Evolutionary conservation across 2,329 filamentous ascomycete species (phyloP).

Genomic region (Pseudopithomyces chartarum): DNA sequence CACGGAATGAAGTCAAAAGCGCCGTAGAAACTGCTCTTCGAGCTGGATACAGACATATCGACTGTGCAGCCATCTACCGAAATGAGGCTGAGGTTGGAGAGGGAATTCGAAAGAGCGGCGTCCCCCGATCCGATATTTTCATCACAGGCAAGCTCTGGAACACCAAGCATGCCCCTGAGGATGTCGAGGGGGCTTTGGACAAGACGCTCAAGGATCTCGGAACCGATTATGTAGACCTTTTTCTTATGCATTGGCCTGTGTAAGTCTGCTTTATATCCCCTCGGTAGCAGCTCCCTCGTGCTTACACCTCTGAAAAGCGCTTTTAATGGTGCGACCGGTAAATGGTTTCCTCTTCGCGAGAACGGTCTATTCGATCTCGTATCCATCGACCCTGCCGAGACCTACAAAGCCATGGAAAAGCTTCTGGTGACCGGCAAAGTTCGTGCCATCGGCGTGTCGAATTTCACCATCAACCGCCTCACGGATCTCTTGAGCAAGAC

Average conservation of each 20-base stretch:
- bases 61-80: conserved; percentile 75
- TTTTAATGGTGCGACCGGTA: conserved; percentile 65
- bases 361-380: too few species aligned
- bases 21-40: conserved; percentile 47
- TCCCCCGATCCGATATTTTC: conserved; percentile 69
- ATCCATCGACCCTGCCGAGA: too few species aligned
- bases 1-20: not conserved
- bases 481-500: conserved; percentile 70
- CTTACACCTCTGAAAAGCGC: conserved; percentile 31
- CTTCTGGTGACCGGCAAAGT: too few species aligned
- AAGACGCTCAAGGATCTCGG: conserved; percentile 65
- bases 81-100: conserved; percentile 76
- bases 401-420: too few species aligned
- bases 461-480: conserved; percentile 73
- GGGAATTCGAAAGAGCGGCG: conserved; percentile 67
- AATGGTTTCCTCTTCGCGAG: too few species aligned
- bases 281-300: too few species aligned
- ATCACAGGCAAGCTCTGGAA: conserved; percentile 83
- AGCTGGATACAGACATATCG: conserved; percentile 73
- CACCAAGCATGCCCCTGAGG: conserved; percentile 69
- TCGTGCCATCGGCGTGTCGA: too few species aligned
- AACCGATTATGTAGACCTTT: conserved; percentile 69
- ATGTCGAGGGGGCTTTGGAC: conserved; percentile 62
- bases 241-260: conserved; percentile 68
- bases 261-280: conserved; percentile 24